Base-by-base conservation (phyloP, 768 basidiomycete genomes). In the Tricholoma hemisulphureum region DNA sequence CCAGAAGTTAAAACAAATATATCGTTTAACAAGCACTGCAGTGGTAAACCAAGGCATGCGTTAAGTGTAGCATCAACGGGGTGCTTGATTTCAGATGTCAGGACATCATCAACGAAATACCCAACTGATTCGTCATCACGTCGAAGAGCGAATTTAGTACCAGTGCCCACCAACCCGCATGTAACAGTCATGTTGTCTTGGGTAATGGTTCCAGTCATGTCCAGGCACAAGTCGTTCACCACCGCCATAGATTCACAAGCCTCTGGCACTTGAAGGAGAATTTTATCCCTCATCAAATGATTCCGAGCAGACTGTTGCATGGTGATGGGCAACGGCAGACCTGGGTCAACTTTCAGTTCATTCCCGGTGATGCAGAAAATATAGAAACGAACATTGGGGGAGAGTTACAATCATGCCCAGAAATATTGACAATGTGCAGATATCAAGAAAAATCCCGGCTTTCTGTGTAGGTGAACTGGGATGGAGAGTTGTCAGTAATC, bases 141-240 rank as follows among this genome's bases (percentile, higher is more conserved):
- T 87, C 86, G 73, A 41, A 77, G 79, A 7, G 87, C 88, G 61
- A 90, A 91, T 70, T 92, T 91, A 65, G 83, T 86, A 61, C 87
- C 83, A 37, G 91, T 79, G 26, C 89, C 90, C 39, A 92, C 72
- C n/a, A 87, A 87, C 29, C 89, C 89, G n/a, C 89, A 88, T 57
- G 91, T 90, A 61, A 92, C 85, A n/a, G 84, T 79, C 91, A 92
- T 92, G 65, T 73, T 75, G 73, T 92, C 91, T 64, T 85, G 82
- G 0, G 89, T 92, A 23, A 92, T 82, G 14, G 88, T 90, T 46
- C 89, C 89, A 16, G 88, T 88, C 76, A 88, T 87, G 77, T 87
- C 86, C 18, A 86, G 86, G 70, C 86, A 87, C 9, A 91, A 18
- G 26, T 49, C 46, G 26, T 26, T 49, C 18, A 49, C 46, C 13